phyloP scores from a whole-genome alignment of 1,139 yeast genomes.

The Kurtzmaniella natalensis region DNA sequence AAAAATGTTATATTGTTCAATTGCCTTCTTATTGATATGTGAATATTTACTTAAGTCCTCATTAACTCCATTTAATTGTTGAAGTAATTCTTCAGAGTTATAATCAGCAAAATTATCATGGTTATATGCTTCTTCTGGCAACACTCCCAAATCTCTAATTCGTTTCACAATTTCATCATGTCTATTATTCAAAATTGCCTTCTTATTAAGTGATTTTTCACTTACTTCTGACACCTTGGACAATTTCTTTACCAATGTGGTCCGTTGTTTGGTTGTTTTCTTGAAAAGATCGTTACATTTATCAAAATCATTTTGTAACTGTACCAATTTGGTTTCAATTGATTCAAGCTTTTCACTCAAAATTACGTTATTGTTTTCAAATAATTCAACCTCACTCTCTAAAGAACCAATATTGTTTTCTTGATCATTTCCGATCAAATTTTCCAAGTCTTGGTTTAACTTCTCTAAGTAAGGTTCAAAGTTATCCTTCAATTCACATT shows the following conservation, averaged over 20 bases:
- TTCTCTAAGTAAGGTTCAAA: conserved; percentile 29
- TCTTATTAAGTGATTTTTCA: conserved; percentile 63
- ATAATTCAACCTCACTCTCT: conserved; percentile 34
- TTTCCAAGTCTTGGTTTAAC: background rate
- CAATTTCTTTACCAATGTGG: conserved; percentile 47
- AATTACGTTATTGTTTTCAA: conserved; percentile 16
- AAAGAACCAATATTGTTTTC: conserved; percentile 40
- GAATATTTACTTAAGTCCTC: conserved; percentile 58
- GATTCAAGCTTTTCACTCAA: conserved; percentile 16
- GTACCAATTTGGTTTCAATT: conserved; percentile 19
- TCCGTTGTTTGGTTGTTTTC: conserved; percentile 55
- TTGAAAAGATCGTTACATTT: conserved; percentile 38
- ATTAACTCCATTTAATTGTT: conserved; percentile 53
- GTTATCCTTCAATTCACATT: conserved; percentile 57
- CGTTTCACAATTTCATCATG: conserved; percentile 70
- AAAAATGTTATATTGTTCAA: conserved; percentile 77
- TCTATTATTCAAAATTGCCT: conserved; percentile 55
- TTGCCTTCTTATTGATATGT: conserved; percentile 86
- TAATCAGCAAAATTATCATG: conserved; percentile 35
- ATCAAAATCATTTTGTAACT: conserved; percentile 29
- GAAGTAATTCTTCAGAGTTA: conserved; percentile 51
- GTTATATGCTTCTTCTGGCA: conserved; percentile 80
- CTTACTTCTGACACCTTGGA: conserved; percentile 63
- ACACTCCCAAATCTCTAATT: conserved; percentile 77
- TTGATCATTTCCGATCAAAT: background rate